Evolutionary conservation across 805 yeast genomes (phyloP), one percentile per base, ranked within the genome.

Genomic region (Candida awuae): DNA sequence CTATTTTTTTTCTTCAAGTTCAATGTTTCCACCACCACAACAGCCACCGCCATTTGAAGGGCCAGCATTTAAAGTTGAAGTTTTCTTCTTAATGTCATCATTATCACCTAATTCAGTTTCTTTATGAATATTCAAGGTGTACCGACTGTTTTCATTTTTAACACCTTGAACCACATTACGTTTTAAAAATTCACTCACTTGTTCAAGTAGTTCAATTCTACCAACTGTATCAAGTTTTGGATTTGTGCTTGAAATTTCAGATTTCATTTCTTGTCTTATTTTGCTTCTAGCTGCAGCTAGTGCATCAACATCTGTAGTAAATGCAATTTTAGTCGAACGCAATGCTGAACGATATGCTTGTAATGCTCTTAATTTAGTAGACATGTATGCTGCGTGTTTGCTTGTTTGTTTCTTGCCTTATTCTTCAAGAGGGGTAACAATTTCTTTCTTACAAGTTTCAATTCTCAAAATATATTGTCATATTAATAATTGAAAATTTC

Each of bases 71-170:
- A 49, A 43, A 15, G 46, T 47, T 57, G 73, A 57, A 7, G 65
- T 61, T 31, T 67, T 62, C 45, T 65, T 71, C 56, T 80, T 83
- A 49, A 84, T 71, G 33, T 77, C 70, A 26, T 87, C 94, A 57
- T 90, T 90, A 55, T 87, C 95, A 15, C 97, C 97, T 37, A 90
- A 65, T 60, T 90, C 97, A 0, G 94, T 84, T 34, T 81, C 75
- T 35, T 74, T 62, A 55, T 86, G 96, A 49, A 90, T 78, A 48
- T 80, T 80, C 51, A 90, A 67, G 36, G 62, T 59, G 53, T 68
- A 75, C 35, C 63, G 70, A 3, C 66, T 70, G 13, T 63, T 64
- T 2, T 53, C 55, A 16, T 65, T 58, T 49, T 62, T 70, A 44
- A 62, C 66, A 7, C 94, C 97, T 62, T 90, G 98, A 3, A 90